These are phyloP conservation scores for Gilbertella persicaria DNA, from an alignment of 371 early-diverging fungal genomes.

Conservation along the genomic window DNA sequence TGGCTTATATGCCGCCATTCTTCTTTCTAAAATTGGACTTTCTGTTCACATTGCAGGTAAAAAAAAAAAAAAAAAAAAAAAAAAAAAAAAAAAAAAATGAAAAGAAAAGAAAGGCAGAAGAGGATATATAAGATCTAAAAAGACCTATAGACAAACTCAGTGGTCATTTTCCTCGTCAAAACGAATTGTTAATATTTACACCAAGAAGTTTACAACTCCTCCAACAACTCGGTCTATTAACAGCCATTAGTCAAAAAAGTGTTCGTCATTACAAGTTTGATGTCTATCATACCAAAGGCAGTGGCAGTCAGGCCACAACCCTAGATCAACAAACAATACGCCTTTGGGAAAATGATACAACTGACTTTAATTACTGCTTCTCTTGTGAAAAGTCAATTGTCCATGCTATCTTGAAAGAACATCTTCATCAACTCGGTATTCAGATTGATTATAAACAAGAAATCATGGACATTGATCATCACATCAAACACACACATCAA, in stretches of 20 bases:
- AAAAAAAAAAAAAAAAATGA: no score
- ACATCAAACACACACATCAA: neutral
- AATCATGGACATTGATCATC: constrained; percentile 32
- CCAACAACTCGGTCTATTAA: constrained; percentile 25
- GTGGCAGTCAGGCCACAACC: constrained; percentile 14
- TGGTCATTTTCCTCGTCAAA: neutral
- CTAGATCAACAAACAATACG: constrained; percentile 25
- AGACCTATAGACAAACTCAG: constrained; percentile 11
- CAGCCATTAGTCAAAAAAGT: constrained; percentile 22
- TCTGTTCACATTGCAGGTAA: constrained; percentile 42
- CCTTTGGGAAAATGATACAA: constrained; percentile 34
- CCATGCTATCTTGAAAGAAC: constrained; percentile 13
- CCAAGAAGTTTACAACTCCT: constrained; percentile 40
- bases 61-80: no score
- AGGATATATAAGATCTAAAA: constrained; percentile 2
- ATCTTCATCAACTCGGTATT: constrained; percentile 18
- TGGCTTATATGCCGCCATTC: constrained; percentile 41
- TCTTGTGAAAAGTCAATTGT: constrained; percentile 24
- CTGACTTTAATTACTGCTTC: constrained; percentile 31
- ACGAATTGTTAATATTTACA: constrained; percentile 29
- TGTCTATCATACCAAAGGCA: constrained; percentile 19
- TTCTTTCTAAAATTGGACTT: constrained; percentile 36
- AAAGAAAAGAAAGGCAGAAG: neutral
- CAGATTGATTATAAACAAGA: constrained; percentile 31
- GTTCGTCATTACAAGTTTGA: constrained; percentile 36